phyloP scores from a whole-genome alignment of 2,329 filamentous ascomycete genomes.

The Thyridium curvatum region DNA sequence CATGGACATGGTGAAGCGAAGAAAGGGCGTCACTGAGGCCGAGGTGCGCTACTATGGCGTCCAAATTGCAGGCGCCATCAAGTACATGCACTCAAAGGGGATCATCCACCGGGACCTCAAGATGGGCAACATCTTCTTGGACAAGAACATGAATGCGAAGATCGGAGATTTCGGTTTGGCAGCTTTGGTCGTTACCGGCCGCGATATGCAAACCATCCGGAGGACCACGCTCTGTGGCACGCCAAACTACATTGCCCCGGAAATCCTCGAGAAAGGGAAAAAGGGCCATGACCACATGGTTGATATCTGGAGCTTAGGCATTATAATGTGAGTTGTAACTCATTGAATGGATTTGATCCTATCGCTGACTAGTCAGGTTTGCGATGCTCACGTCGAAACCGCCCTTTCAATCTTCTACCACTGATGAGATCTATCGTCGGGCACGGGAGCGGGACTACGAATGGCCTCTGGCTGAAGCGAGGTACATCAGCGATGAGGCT shows the following conservation, averaged over 20 bases:
- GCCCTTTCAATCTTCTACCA: slow-evolving; percentile 88
- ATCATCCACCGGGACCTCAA: slow-evolving; percentile 97
- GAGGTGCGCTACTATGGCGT: slow-evolving; percentile 92
- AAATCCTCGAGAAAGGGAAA: slow-evolving; percentile 89
- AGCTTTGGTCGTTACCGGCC: slow-evolving; percentile 83
- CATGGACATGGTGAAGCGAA: slow-evolving; percentile 94
- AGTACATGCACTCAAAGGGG: slow-evolving; percentile 93
- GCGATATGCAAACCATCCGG: slow-evolving; percentile 76
- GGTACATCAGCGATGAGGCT: slow-evolving; percentile 67
- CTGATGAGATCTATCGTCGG: slow-evolving; percentile 76
- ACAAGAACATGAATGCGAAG: slow-evolving; percentile 93
- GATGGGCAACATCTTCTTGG: slow-evolving; percentile 96
- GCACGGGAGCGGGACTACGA: slow-evolving; percentile 69
- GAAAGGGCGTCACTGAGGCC: slow-evolving; percentile 84
- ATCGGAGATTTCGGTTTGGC: slow-evolving; percentile 96
- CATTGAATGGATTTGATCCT: no score
- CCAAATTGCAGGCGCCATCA: slow-evolving; percentile 93
- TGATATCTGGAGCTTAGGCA: slow-evolving; percentile 95
- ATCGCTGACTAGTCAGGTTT: slow-evolving; percentile 56
- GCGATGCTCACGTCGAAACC: slow-evolving; percentile 95
- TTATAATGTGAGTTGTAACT: slow-evolving; percentile 69
- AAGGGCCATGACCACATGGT: slow-evolving; percentile 97
- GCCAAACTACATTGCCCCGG: slow-evolving; percentile 96
- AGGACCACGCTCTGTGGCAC: slow-evolving; percentile 94
- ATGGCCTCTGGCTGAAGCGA: slow-evolving; percentile 65